Evolutionary conservation across 2,329 filamentous ascomycete species (phyloP).

Genomic region (Conoideocrella luteorostrata): DNA sequence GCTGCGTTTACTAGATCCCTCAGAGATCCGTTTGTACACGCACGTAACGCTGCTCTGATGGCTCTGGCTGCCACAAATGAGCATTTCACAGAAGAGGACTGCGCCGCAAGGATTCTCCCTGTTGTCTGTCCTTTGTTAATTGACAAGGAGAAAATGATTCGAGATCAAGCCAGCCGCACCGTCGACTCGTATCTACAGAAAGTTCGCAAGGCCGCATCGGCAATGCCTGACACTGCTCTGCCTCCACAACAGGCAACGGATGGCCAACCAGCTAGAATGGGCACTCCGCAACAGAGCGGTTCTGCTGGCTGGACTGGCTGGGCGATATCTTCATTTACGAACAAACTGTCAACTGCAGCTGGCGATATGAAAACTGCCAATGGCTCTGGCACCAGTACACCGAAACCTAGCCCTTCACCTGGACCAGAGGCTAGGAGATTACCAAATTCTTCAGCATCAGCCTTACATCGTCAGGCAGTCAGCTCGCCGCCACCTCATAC

Average conservation of each 20-base stretch:
- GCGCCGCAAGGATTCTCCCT: constrained; percentile 75
- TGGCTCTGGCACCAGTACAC: constrained; percentile 34
- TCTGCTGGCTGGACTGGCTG: constrained; percentile 74
- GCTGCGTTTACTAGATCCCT: constrained; percentile 87
- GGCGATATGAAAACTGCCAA: constrained; percentile 72
- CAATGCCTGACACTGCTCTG: constrained; percentile 74
- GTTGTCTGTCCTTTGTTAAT: constrained; percentile 77
- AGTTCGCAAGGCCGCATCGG: constrained; percentile 69
- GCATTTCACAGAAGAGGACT: constrained; percentile 83
- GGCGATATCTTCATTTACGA: constrained; percentile 98
- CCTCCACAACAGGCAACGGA: constrained; percentile 55
- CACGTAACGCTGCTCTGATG: constrained; percentile 80
- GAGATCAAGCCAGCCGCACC: constrained; percentile 86
- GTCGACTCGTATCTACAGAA: constrained; percentile 79
- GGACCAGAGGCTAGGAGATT: constrained; percentile 30
- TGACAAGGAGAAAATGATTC: constrained; percentile 92
- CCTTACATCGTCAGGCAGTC: constrained; percentile 54
- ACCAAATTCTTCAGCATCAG: constrained; percentile 47
- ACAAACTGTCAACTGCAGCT: constrained; percentile 76
- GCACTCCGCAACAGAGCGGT: constrained; percentile 64
- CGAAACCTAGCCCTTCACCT: constrained; percentile 34
- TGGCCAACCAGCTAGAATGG: constrained; percentile 62
- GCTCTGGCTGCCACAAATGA: constrained; percentile 81
- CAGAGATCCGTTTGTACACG: constrained; percentile 90
- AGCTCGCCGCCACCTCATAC: constrained; percentile 41